phyloP scores from a whole-genome alignment of 2,329 filamentous ascomycete genomes.

The Trichoderma guizhouense region DNA sequence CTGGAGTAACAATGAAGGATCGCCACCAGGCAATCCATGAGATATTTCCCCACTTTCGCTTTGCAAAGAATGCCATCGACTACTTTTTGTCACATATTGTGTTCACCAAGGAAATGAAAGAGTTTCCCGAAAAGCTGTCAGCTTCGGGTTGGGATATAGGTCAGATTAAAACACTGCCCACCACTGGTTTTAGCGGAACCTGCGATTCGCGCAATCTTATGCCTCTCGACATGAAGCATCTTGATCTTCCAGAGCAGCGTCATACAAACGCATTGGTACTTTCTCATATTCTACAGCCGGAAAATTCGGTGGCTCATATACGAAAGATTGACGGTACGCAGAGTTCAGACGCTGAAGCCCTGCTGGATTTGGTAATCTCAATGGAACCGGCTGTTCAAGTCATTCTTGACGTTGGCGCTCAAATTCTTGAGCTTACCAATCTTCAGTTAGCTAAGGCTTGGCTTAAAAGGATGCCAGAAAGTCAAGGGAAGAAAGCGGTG shows the following conservation, averaged over 20 bases:
- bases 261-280: slow-evolving; percentile 69
- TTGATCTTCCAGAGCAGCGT: slow-evolving; percentile 50
- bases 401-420: slow-evolving; percentile 67
- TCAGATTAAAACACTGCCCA: slow-evolving; percentile 42
- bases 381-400: slow-evolving; percentile 43
- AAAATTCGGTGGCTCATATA: slow-evolving; percentile 60
- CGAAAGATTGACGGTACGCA: slow-evolving; percentile 45
- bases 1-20: slow-evolving; percentile 59
- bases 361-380: background rate
- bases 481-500: slow-evolving; percentile 26
- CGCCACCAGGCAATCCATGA: slow-evolving; percentile 37
- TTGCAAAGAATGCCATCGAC: slow-evolving; percentile 55
- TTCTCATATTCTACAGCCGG: slow-evolving; percentile 50
- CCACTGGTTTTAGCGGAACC: slow-evolving; percentile 68
- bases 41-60: slow-evolving; percentile 52
- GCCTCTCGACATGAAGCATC: slow-evolving; percentile 53
- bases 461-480: slow-evolving; percentile 43
- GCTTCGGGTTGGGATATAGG: slow-evolving; percentile 67
- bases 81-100: slow-evolving; percentile 59
- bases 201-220: slow-evolving; percentile 60
- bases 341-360: slow-evolving; percentile 30
- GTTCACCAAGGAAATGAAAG: slow-evolving; percentile 59
- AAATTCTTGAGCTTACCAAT: slow-evolving; percentile 63
- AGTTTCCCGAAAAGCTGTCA: slow-evolving; percentile 61
- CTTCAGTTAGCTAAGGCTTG: slow-evolving; percentile 49